Conservation (phyloP, 2,329 filamentous ascomycete genomes). For the Verticillium albo-atrum region DNA sequence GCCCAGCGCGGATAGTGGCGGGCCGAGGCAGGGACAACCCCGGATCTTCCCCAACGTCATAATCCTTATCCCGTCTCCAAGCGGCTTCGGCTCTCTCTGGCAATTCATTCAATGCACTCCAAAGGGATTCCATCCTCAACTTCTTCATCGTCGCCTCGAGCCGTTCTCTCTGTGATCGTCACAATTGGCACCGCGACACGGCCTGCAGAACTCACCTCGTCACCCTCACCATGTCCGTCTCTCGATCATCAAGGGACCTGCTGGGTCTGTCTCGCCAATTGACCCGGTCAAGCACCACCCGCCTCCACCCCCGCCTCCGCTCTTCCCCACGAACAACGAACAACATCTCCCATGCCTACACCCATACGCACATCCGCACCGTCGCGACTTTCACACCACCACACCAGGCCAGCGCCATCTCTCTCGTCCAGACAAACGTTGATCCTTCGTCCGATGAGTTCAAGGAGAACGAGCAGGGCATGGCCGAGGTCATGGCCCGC, state of each 20-base stretch:
- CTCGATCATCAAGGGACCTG: conserved; percentile 40
- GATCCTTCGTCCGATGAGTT: conserved; percentile 76
- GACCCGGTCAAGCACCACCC: conserved; percentile 14
- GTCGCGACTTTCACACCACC: conserved; percentile 76
- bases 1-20: conserved; percentile 42
- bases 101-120: neutral
- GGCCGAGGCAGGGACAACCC: conserved; percentile 19
- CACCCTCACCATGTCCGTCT: conserved; percentile 38
- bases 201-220: neutral
- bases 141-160: conserved; percentile 18
- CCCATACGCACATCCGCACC: conserved; percentile 19
- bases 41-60: conserved; percentile 7
- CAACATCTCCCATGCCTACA: neutral
- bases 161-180: neutral
- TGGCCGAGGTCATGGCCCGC: conserved; percentile 66
- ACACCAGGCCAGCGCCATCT: conserved; percentile 79
- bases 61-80: conserved; percentile 11
- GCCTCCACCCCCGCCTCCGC: conserved; percentile 24
- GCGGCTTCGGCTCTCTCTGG: conserved; percentile 2
- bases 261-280: conserved; percentile 39
- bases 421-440: conserved; percentile 69
- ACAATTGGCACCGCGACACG: neutral
- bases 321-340: conserved; percentile 11
- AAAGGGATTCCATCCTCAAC: conserved; percentile 4
- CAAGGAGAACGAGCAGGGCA: conserved; percentile 73